Percentiles rank a stretch among this genome's conserved stretches.
These are phyloP conservation scores for Schoenoplectus triqueter DNA, from an alignment of 202 grass and related monocot genomes.

Conservation along the genomic window DNA sequence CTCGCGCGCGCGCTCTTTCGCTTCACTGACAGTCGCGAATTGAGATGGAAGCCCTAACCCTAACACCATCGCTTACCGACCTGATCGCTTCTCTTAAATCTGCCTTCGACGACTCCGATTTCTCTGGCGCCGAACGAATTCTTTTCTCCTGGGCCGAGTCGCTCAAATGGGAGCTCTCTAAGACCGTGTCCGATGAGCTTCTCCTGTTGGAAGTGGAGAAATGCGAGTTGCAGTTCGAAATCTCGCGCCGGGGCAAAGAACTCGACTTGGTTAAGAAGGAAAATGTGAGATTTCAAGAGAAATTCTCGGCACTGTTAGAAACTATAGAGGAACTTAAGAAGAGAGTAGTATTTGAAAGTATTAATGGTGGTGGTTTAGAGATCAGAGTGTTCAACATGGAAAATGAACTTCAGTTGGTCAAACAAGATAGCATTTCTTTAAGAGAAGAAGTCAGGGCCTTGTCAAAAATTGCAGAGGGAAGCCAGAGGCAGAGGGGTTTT, in stretches of 20 bases:
- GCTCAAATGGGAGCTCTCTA: constrained; percentile 47
- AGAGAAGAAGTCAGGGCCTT: constrained; percentile 28
- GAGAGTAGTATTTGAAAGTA: constrained; percentile 2
- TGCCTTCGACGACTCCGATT: not conserved
- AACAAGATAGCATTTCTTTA: constrained; percentile 10
- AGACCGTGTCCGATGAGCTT: constrained; percentile 41
- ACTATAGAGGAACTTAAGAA: constrained; percentile 3
- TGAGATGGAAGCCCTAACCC: constrained; percentile 35
- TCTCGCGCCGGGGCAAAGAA: constrained; percentile 50
- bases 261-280: constrained; percentile 37
- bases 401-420: constrained; percentile 26
- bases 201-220: constrained; percentile 38
- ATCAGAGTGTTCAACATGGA: not conserved
- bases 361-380: not conserved
- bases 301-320: not conserved
- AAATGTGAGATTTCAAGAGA: not conserved
- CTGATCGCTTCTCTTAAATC: constrained; percentile 11
- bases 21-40: not conserved
- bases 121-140: constrained; percentile 5
- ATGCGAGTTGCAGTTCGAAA: constrained; percentile 45
- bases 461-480: not conserved
- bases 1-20: not conserved
- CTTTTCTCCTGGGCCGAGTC: constrained; percentile 16
- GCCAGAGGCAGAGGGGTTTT: constrained; percentile 36
- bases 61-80: not conserved